A percentile compares a stretch with the other conserved stretches of the same genome.
Conservation (phyloP, 768 basidiomycete species). For the Daedalea quercina region DNA sequence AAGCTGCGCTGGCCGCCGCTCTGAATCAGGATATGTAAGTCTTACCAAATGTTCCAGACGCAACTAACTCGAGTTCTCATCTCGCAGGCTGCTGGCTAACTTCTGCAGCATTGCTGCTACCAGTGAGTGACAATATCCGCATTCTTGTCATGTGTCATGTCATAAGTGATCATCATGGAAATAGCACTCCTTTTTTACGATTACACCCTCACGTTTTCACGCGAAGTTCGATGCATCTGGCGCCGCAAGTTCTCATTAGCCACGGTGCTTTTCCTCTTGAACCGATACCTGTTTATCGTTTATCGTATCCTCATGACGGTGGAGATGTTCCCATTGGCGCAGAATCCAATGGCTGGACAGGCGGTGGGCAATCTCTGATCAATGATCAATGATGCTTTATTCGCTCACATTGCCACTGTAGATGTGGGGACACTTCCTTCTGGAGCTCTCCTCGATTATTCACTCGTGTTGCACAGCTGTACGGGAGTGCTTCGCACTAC, state of each 20-base stretch:
- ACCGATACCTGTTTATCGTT: conserved; percentile 3
- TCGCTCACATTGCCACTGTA: background rate
- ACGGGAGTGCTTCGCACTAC: background rate
- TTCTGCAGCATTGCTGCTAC: conserved; percentile 5
- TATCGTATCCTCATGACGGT: conserved; percentile 3
- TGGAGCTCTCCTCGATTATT: background rate
- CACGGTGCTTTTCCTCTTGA: conserved; percentile 2
- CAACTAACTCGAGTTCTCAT: background rate
- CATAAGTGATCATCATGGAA: background rate
- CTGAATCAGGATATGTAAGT: background rate
- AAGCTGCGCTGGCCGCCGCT: background rate
- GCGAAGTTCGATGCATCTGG: conserved; percentile 6
- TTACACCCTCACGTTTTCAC: conserved; percentile 4
- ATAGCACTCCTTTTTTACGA: conserved; percentile 8
- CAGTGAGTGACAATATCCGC: background rate
- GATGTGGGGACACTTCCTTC: background rate
- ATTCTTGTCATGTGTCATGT: background rate
- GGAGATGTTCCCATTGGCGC: conserved; percentile 1
- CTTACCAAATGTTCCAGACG: background rate
- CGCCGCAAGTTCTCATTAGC: background rate
- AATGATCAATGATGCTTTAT: background rate
- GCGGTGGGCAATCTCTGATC: background rate
- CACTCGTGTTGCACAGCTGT: background rate
- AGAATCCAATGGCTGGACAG: background rate
- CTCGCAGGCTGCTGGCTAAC: conserved; percentile 4